A percentile compares a stretch with the other conserved stretches of the same genome.
These are phyloP conservation scores for Hypoxylon intermedium DNA, from an alignment of 495 filamentous ascomycete species.

Conservation along the genomic window DNA sequence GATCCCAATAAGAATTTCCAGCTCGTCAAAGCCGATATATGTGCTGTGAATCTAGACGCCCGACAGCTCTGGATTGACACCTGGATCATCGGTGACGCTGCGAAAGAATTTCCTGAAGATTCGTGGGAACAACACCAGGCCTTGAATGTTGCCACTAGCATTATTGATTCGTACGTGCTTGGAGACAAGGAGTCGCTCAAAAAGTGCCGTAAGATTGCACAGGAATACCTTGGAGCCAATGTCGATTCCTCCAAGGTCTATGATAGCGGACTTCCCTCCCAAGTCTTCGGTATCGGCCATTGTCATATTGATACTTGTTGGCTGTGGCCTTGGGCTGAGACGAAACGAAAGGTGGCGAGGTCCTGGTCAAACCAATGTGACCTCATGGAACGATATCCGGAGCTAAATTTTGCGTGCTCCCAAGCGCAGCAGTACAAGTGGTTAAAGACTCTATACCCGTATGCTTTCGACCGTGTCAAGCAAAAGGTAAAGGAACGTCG, in stretches of 20 bases:
- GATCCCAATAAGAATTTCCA: slow-evolving; percentile 79
- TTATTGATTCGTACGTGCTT: slow-evolving; percentile 87
- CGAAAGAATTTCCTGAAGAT: slow-evolving; percentile 77
- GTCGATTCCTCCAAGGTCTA: slow-evolving; percentile 88
- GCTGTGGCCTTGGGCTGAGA: slow-evolving; percentile 99
- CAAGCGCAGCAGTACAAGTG: slow-evolving; percentile 98
- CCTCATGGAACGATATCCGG: slow-evolving; percentile 91
- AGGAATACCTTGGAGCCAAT: slow-evolving; percentile 78
- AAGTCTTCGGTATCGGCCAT: slow-evolving; percentile 90
- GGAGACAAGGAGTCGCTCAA: slow-evolving; percentile 79
- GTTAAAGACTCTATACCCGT: slow-evolving; percentile 88
- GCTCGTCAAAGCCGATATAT: slow-evolving; percentile 81
- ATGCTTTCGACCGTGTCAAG: slow-evolving; percentile 88
- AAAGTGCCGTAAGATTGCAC: slow-evolving; percentile 79
- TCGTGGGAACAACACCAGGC: slow-evolving; percentile 89
- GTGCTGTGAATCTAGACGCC: slow-evolving; percentile 86
- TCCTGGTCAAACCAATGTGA: slow-evolving; percentile 97
- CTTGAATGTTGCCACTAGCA: slow-evolving; percentile 78
- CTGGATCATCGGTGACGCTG: slow-evolving; percentile 92
- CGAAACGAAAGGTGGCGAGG: slow-evolving; percentile 92
- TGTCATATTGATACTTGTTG: slow-evolving; percentile 98
- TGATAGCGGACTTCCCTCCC: slow-evolving; percentile 69
- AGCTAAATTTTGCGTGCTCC: slow-evolving; percentile 89
- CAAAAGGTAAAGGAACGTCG: slow-evolving; percentile 85
- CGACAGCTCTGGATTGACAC: slow-evolving; percentile 86